phyloP scores from a whole-genome alignment of 176 grass and related monocot genomes.

The Areca catechu region DNA sequence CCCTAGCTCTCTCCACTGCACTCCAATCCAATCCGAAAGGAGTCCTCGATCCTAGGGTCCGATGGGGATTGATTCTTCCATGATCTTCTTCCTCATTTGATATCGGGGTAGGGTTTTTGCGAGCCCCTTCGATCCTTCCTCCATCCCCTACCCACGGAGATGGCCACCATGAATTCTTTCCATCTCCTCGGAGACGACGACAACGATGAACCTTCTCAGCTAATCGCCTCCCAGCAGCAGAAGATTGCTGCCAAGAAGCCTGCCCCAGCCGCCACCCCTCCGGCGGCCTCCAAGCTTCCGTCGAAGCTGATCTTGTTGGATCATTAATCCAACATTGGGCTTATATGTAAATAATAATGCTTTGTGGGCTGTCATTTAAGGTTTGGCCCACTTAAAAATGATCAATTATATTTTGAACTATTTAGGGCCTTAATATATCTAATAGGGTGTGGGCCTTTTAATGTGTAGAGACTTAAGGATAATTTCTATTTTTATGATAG shows the following conservation, averaged over 20 bases:
- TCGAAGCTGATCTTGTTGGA: slow-evolving; percentile 1
- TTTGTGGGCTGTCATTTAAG: not conserved
- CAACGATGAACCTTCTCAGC: slow-evolving; percentile 7
- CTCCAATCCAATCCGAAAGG: no score
- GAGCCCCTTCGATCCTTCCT: not conserved
- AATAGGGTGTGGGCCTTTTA: no score
- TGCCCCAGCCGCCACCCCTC: not conserved
- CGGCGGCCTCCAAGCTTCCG: slow-evolving; percentile 8
- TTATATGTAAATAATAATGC: no score
- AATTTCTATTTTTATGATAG: no score
- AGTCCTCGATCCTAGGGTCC: no score
- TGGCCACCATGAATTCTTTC: slow-evolving; percentile 2
- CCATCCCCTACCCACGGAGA: not conserved
- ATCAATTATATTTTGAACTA: no score
- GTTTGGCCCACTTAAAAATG: not conserved
- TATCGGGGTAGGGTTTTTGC: not conserved
- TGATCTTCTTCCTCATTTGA: no score
- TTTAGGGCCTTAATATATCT: no score
- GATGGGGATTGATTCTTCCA: no score
- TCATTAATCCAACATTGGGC: no score
- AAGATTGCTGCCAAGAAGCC: slow-evolving; percentile 2
- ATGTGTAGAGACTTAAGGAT: no score
- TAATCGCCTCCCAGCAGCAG: slow-evolving; percentile 3
- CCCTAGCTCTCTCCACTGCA: no score
- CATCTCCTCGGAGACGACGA: slow-evolving; percentile 10